Evolutionary conservation across 2,329 filamentous ascomycete genomes (phyloP).

Genomic region (Aspergillus melleus): DNA sequence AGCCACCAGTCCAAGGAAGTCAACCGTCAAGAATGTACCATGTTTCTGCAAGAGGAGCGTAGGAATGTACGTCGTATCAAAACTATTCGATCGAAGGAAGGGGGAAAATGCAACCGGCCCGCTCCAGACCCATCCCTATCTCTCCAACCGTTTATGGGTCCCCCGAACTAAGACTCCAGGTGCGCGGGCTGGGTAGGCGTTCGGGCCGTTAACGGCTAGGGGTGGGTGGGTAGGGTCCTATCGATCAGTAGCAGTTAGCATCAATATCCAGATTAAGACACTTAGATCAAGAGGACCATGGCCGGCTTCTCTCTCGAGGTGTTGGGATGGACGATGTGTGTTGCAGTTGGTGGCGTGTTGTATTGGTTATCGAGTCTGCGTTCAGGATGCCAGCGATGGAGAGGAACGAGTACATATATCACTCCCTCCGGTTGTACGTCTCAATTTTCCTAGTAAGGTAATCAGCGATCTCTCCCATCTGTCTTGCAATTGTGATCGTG

Average conservation of each 20-base stretch:
- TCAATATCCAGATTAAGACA: background rate
- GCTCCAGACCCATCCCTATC: background rate
- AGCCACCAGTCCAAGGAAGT: no score
- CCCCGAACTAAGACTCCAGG: background rate
- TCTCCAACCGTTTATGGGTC: background rate
- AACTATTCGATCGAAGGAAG: no score
- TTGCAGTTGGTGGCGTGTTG: no score
- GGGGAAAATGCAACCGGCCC: background rate
- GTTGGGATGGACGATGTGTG: no score
- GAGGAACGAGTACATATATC: no score
- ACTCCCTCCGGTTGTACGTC: no score
- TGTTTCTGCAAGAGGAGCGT: background rate
- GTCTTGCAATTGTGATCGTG: no score
- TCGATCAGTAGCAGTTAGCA: background rate
- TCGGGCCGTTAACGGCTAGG: background rate
- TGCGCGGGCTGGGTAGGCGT: background rate
- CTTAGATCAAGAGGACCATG: background rate
- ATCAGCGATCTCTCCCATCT: no score
- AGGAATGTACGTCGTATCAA: background rate
- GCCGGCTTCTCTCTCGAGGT: no score
- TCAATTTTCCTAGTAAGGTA: no score
- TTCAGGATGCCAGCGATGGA: no score
- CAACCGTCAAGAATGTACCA: background rate
- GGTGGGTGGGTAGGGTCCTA: background rate
- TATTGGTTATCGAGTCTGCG: no score